Evolutionary conservation across 495 filamentous ascomycete species (phyloP).

Genomic region (Neurospora sp.): DNA sequence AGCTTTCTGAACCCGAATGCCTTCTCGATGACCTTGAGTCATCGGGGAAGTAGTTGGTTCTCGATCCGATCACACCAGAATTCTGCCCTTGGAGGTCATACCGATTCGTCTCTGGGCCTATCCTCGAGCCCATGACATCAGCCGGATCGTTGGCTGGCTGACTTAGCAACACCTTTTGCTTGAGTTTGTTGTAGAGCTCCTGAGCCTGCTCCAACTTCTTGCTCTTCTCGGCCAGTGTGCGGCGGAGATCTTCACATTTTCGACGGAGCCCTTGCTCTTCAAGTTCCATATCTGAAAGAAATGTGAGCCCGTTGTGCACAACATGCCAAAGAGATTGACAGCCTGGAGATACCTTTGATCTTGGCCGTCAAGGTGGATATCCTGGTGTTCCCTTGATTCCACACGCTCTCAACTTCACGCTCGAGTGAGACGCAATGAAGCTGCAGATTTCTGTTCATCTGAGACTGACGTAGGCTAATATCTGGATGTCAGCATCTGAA

Average conservation of each 20-base stretch:
- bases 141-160: slow-evolving; percentile 62
- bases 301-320: neutral
- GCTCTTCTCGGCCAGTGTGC: slow-evolving; percentile 61
- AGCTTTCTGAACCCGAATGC: neutral
- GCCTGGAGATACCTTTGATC: slow-evolving; percentile 15
- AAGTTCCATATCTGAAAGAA: slow-evolving; percentile 47
- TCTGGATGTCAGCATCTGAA: slow-evolving; percentile 3
- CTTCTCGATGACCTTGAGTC: neutral
- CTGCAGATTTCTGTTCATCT: slow-evolving; percentile 9
- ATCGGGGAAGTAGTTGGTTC: neutral
- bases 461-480: slow-evolving; percentile 59
- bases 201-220: slow-evolving; percentile 68
- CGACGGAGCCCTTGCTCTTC: slow-evolving; percentile 57
- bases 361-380: slow-evolving; percentile 57
- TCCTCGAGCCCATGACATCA: slow-evolving; percentile 51
- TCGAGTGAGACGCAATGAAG: slow-evolving; percentile 34
- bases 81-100: neutral
- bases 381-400: slow-evolving; percentile 72
- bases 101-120: slow-evolving; percentile 22
- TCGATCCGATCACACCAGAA: neutral
- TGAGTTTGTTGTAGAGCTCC: slow-evolving; percentile 76
- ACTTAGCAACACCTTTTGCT: slow-evolving; percentile 58
- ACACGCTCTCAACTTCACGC: slow-evolving; percentile 66
- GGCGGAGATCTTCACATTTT: slow-evolving; percentile 67
- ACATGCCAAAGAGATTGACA: neutral